Base-by-base conservation (phyloP, 2,329 filamentous ascomycete species). In the Diaporthe sp. region DNA sequence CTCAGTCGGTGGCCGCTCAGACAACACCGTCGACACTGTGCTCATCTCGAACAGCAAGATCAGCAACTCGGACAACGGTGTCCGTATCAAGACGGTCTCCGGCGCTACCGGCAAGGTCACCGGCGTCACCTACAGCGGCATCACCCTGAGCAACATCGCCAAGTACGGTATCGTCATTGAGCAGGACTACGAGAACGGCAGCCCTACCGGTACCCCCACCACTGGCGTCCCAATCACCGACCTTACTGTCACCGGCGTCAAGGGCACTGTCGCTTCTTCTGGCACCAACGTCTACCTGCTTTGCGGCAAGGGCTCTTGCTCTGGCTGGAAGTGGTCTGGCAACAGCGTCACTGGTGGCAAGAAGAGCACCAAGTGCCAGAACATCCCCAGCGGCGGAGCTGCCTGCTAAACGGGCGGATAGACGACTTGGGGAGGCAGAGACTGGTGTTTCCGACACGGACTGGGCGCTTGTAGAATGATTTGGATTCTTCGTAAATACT, bases 11-110 rank as follows among this genome's bases (percentile, higher is more conserved):
- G 86, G 86, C 67, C 86, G 88, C 71, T 81, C 78, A 72, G 80
- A 90, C 80, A 91, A 91, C 82, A 81, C 77, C 5, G 90, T 92
- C 76, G 81, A 87, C 71, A 85, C 83, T 9, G 86, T 91, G 45
- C 82, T 83, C 40, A 87, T 92, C 77, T 79, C 82, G 72, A 84
- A 87, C 81, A 86, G 83, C 17, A 84, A 82, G 73, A 85, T 92
- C 75, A 78, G 80, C 70, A 83, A 90, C 82, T 90, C 88, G 1
- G 84, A 86, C 67, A 91, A 90, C 78, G 89, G 88, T 64, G 85
- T 84, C 74, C 82, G 85, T 77, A 85, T 89, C 82, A 89, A 89
- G 85, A 87, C 87, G 4, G 82, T 87, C 67, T 84, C 79, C 40
- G 86, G 82, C 47, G 84, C 84, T 6, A 88, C 85, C 0, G 87